Percentiles rank a stretch among this genome's conserved stretches.
Conservation (phyloP, 768 basidiomycete species). For the Symmetrospora coprosmae region DNA sequence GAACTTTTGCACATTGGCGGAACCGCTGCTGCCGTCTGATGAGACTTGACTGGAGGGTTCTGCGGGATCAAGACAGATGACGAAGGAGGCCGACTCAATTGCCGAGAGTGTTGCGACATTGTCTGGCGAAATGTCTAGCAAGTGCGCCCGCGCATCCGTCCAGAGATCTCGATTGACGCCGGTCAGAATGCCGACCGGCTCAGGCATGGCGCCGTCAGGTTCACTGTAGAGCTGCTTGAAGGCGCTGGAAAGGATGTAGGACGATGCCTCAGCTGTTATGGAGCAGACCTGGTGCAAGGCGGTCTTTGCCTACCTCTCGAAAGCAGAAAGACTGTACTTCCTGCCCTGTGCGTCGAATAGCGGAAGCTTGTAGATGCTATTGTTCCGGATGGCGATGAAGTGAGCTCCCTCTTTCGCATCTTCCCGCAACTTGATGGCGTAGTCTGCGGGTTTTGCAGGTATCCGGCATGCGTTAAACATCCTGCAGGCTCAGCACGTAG, state of each 20-base stretch:
- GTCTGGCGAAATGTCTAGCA: slow-evolving; percentile 35
- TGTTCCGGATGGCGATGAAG: slow-evolving; percentile 74
- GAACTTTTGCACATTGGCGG: slow-evolving; percentile 17
- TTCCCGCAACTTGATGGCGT: slow-evolving; percentile 54
- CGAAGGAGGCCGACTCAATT: slow-evolving; percentile 75
- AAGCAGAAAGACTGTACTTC: slow-evolving; percentile 1
- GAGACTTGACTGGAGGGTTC: neutral
- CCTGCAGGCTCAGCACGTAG: slow-evolving; percentile 86
- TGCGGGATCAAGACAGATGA: slow-evolving; percentile 52
- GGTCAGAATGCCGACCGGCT: slow-evolving; percentile 63
- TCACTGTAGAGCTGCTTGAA: neutral
- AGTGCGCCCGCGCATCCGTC: slow-evolving; percentile 59
- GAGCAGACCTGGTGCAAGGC: slow-evolving; percentile 20
- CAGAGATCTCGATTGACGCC: slow-evolving; percentile 78
- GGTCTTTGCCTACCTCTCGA: slow-evolving; percentile 47
- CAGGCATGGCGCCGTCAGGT: slow-evolving; percentile 28
- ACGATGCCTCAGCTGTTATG: neutral
- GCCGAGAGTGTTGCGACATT: slow-evolving; percentile 58
- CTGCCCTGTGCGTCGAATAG: slow-evolving; percentile 42
- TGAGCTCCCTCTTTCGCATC: slow-evolving; percentile 60
- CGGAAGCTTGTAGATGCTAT: slow-evolving; percentile 71
- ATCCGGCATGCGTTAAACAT: slow-evolving; percentile 85
- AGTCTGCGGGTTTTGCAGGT: slow-evolving; percentile 68
- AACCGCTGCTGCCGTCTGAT: neutral
- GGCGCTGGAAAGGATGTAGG: neutral